Percentiles rank a stretch among this genome's conserved stretches.
These are phyloP conservation scores for Iberis amara DNA, from an alignment of 441 rosid species.

Conservation along the genomic window DNA sequence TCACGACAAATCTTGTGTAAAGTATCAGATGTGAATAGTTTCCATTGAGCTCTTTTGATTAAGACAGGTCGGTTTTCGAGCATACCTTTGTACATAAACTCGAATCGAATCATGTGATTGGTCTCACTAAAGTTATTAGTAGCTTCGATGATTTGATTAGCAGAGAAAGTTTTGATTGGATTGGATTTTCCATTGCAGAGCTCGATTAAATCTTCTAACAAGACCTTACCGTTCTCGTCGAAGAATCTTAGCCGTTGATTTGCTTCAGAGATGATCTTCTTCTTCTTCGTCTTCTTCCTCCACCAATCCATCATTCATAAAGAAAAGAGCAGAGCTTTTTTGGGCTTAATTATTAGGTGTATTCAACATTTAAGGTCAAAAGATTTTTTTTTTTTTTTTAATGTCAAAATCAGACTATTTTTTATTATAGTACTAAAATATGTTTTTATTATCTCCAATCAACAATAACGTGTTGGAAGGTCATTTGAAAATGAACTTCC, in stretches of 20 bases:
- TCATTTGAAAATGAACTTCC: too few relatives aligned
- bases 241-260: slow-evolving; percentile 21
- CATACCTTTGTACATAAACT: slow-evolving; percentile 25
- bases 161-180: slow-evolving; percentile 24
- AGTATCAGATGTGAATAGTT: slow-evolving; percentile 17
- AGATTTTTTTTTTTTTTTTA: too few relatives aligned
- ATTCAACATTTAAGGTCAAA: too few relatives aligned
- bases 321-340: too few relatives aligned
- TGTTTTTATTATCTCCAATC: too few relatives aligned
- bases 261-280: slow-evolving; percentile 16
- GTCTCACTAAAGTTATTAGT: slow-evolving; percentile 20
- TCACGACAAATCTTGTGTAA: slow-evolving; percentile 22
- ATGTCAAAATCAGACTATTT: too few relatives aligned
- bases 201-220: slow-evolving; percentile 26
- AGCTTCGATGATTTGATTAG: slow-evolving; percentile 25
- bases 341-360: too few relatives aligned
- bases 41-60: slow-evolving; percentile 23
- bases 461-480: too few relatives aligned
- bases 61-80: slow-evolving; percentile 25
- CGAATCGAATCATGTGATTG: slow-evolving; percentile 16
- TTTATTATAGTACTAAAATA: too few relatives aligned
- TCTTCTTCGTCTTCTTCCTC: slow-evolving; percentile 23
- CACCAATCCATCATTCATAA: slow-evolving; percentile 23
- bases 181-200: slow-evolving; percentile 25
- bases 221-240: slow-evolving; percentile 22